A percentile compares a stretch with the other conserved stretches of the same genome.
These are phyloP conservation scores for Hypholoma fasciculare DNA, from an alignment of 768 basidiomycete genomes.

Conservation along the genomic window DNA sequence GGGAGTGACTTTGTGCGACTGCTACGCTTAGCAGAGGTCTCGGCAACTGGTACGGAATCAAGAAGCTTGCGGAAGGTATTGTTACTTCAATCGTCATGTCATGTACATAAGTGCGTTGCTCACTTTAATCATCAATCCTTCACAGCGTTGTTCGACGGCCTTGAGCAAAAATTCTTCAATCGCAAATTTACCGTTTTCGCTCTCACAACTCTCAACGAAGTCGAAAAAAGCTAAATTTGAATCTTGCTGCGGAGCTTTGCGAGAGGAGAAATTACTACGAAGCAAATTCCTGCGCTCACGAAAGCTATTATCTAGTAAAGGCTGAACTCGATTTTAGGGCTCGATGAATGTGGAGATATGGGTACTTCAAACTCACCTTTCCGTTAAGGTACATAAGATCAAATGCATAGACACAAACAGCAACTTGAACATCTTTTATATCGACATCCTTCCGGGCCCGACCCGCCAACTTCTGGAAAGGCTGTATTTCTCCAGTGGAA, in stretches of 20 bases:
- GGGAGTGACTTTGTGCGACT: slow-evolving; percentile 66
- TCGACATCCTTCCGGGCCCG: slow-evolving; percentile 83
- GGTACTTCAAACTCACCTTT: slow-evolving; percentile 48
- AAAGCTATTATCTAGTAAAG: slow-evolving; percentile 67
- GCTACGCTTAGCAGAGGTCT: slow-evolving; percentile 28
- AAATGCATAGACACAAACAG: slow-evolving; percentile 85
- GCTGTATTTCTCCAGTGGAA: slow-evolving; percentile 56
- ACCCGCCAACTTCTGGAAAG: slow-evolving; percentile 87
- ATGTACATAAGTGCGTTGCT: background rate
- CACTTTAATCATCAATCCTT: slow-evolving; percentile 95
- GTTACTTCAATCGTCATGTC: background rate
- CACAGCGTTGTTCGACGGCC: slow-evolving; percentile 75
- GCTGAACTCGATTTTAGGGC: slow-evolving; percentile 35
- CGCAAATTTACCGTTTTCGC: slow-evolving; percentile 56
- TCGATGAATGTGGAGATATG: background rate
- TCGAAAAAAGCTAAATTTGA: slow-evolving; percentile 57
- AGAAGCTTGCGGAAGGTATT: slow-evolving; percentile 48
- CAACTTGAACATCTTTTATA: slow-evolving; percentile 70
- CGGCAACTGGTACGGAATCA: slow-evolving; percentile 45
- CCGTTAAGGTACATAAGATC: slow-evolving; percentile 88
- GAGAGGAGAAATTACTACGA: slow-evolving; percentile 57
- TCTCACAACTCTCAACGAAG: slow-evolving; percentile 75
- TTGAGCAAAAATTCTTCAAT: slow-evolving; percentile 77
- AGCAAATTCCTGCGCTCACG: slow-evolving; percentile 69
- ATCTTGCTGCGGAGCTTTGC: slow-evolving; percentile 37